phyloP scores from a whole-genome alignment of 768 basidiomycete species.

The Mycena latifolia region DNA sequence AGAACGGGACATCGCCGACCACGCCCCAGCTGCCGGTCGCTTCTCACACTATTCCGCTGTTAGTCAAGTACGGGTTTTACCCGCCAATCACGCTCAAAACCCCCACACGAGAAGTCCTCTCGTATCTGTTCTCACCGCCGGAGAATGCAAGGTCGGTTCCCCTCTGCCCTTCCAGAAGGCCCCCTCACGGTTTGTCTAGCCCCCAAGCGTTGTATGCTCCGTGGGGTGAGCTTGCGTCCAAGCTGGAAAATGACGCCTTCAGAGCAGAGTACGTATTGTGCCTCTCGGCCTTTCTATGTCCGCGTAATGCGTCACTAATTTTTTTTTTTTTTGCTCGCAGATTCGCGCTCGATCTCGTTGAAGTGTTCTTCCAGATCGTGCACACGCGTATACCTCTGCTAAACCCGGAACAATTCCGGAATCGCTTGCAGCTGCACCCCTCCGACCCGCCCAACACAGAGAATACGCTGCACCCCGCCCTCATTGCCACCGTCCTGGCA shows the following conservation, averaged over 20 bases:
- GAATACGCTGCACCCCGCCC: conserved; percentile 72
- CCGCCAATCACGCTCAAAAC: conserved; percentile 69
- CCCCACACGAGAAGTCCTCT: conserved; percentile 74
- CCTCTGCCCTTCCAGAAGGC: conserved; percentile 33
- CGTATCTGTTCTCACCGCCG: conserved; percentile 82
- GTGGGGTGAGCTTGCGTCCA: conserved; percentile 83
- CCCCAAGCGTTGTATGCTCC: conserved; percentile 61
- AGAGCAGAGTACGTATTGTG: conserved; percentile 81
- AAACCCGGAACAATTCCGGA: conserved; percentile 85
- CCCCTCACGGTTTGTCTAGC: conserved; percentile 43
- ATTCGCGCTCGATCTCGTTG: conserved; percentile 92
- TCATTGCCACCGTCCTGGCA: conserved; percentile 89
- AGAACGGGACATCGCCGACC: conserved; percentile 41
- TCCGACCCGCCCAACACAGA: conserved; percentile 25
- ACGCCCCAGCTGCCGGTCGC: conserved; percentile 37
- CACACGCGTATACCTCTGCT: conserved; percentile 91
- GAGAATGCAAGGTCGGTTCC: conserved; percentile 60
- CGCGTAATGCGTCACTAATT: conserved; percentile 25
- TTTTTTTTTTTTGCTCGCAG: conserved; percentile 56
- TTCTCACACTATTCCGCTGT: conserved; percentile 51
- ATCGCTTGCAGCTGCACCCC: conserved; percentile 65
- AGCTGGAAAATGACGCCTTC: conserved; percentile 79
- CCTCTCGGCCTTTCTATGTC: conserved; percentile 21
- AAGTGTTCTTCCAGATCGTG: conserved; percentile 94
- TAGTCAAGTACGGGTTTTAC: conserved; percentile 63